Percentiles rank a stretch among this genome's conserved stretches.
phyloP scores from a whole-genome alignment of 352 stramenopile genomes.

The Phytophthora aleatoria region DNA sequence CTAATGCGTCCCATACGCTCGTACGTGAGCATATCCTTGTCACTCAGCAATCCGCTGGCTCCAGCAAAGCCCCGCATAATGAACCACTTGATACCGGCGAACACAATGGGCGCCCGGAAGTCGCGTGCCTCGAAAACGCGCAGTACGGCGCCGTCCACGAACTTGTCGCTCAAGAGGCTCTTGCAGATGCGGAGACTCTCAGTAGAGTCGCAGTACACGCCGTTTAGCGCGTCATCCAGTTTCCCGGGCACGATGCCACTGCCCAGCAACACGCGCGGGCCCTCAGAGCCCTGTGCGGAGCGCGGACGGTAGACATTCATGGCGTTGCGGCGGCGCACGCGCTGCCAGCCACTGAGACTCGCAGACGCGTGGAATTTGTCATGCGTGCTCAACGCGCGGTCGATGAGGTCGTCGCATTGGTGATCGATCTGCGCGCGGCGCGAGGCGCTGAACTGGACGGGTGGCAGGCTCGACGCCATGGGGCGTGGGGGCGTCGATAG shows the following conservation, averaged over 20 bases:
- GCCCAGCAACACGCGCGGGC: conserved; percentile 43
- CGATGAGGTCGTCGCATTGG: conserved; percentile 58
- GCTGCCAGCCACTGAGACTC: conserved; percentile 46
- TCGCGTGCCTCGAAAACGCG: conserved; percentile 53
- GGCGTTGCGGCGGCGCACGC: conserved; percentile 51
- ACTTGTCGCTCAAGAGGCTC: conserved; percentile 51
- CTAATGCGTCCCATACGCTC: conserved; percentile 69
- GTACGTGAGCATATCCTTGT: conserved; percentile 61
- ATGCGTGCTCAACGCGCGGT: conserved; percentile 50
- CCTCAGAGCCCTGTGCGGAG: conserved; percentile 2
- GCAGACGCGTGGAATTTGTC: conserved; percentile 50
- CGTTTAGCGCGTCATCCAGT: conserved; percentile 50
- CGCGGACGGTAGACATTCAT: conserved; percentile 52
- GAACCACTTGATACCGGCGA: conserved; percentile 69
- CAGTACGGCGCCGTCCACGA: conserved; percentile 58
- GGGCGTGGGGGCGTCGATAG: neutral
- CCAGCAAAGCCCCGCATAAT: conserved; percentile 42
- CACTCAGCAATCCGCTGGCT: conserved; percentile 41
- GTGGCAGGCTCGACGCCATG: conserved; percentile 32
- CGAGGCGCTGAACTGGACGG: conserved; percentile 40
- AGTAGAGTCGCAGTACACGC: conserved; percentile 60
- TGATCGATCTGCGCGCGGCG: conserved; percentile 49
- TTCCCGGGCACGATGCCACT: conserved; percentile 58
- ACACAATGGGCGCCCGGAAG: conserved; percentile 54
- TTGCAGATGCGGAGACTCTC: conserved; percentile 61